A percentile compares a stretch with the other conserved stretches of the same genome.
phyloP scores from a whole-genome alignment of 805 yeast genomes.

The Ogataea degrootiae region DNA sequence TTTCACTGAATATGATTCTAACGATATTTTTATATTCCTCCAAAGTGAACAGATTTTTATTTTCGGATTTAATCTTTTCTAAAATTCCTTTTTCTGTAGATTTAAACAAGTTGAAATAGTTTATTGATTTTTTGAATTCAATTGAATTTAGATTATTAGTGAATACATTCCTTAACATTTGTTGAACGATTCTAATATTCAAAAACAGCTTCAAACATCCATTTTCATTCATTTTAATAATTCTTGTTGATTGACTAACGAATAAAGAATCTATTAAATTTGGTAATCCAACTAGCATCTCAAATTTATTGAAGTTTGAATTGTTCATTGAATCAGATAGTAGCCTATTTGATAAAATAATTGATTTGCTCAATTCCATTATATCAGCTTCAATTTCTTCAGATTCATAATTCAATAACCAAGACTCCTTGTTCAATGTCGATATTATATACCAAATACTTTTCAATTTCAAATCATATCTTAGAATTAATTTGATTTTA shows the following conservation, averaged over 20 bases:
- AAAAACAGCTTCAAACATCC: constrained; percentile 57
- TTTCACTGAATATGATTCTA: constrained; percentile 46
- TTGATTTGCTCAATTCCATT: constrained; percentile 44
- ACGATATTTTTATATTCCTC: constrained; percentile 48
- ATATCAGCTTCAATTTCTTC: constrained; percentile 58
- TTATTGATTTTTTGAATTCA: constrained; percentile 47
- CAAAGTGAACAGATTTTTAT: constrained; percentile 25
- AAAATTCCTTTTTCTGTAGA: constrained; percentile 42
- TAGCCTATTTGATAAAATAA: constrained; percentile 35
- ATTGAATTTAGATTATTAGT: constrained; percentile 43
- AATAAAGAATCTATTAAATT: constrained; percentile 46
- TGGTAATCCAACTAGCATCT: constrained; percentile 45
- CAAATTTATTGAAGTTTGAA: constrained; percentile 19
- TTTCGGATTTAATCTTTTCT: constrained; percentile 29
- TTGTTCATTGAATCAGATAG: constrained; percentile 6
- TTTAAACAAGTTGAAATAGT: constrained; percentile 54
- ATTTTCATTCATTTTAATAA: constrained; percentile 46
- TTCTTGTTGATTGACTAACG: constrained; percentile 46
- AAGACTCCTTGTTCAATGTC: constrained; percentile 44
- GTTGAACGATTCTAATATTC: constrained; percentile 64
- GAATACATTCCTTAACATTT: constrained; percentile 58
- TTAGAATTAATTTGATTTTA: constrained; percentile 41
- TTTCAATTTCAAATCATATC: constrained; percentile 54
- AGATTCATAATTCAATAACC: constrained; percentile 47
- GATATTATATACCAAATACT: constrained; percentile 47